These are phyloP conservation scores for Anastatica hierochuntica DNA, from an alignment of 345 rosid genomes.

Conservation along the genomic window DNA sequence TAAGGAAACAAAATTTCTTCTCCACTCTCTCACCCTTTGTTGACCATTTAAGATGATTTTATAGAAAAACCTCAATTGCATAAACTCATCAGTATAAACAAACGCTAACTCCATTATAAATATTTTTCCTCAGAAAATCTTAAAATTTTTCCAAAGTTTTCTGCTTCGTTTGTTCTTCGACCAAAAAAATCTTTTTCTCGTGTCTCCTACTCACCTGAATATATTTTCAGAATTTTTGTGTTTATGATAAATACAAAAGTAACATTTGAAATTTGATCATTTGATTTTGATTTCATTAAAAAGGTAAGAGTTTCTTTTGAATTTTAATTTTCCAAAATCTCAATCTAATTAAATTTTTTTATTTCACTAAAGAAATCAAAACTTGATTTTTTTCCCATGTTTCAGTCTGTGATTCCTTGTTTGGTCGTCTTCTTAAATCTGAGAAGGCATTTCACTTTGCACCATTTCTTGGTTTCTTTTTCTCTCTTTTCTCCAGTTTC, in stretches of 20 bases:
- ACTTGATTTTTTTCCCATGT: not conserved
- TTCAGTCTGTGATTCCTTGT: no score
- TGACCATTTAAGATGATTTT: conserved; percentile 11
- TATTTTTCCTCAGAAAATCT: no score
- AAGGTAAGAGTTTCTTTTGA: not conserved
- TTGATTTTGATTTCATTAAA: conserved; percentile 6
- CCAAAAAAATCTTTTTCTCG: no score
- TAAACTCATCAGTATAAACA: no score
- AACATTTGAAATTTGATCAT: not conserved
- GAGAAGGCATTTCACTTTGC: not conserved
- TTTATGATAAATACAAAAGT: not conserved
- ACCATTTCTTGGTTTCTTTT: not conserved
- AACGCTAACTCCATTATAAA: not conserved
- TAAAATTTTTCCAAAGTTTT: not conserved
- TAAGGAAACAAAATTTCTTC: conserved; percentile 15
- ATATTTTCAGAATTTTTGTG: not conserved
- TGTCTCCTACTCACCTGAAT: no score
- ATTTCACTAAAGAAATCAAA: not conserved
- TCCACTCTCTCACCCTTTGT: not conserved
- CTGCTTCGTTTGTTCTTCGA: no score
- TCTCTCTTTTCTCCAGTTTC: no score
- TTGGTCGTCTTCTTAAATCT: not conserved
- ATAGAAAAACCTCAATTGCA: conserved; percentile 3
- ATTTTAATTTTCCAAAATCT: conserved; percentile 2
- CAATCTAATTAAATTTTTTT: not conserved